Conservation (phyloP, 2,329 filamentous ascomycete genomes). For the Sarocladiaceae sp. region DNA sequence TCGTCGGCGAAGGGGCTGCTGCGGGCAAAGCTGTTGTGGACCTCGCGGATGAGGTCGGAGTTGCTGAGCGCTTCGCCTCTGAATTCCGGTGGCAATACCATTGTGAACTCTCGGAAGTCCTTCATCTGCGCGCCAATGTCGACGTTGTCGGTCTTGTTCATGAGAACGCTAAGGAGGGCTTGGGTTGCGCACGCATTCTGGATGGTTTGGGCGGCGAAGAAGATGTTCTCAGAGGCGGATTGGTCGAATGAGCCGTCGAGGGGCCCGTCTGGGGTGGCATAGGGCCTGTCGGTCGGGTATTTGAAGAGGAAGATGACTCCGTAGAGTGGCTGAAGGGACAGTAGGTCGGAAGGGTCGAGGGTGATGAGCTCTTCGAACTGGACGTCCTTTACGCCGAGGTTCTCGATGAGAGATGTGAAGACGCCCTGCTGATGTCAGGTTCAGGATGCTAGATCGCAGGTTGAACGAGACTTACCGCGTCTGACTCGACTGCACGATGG, state of each 20-base stretch:
- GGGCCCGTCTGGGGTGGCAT: conserved; percentile 51
- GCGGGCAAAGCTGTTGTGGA: conserved; percentile 86
- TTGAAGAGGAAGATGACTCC: conserved; percentile 99
- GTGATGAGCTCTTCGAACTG: conserved; percentile 96
- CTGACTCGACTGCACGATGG: conserved; percentile 65
- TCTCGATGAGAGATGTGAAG: conserved; percentile 92
- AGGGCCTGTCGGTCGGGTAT: conserved; percentile 68
- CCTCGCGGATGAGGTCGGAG: conserved; percentile 63
- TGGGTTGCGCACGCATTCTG: conserved; percentile 98
- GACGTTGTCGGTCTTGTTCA: conserved; percentile 71
- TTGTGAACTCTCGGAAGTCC: conserved; percentile 84
- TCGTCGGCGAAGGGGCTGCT: conserved; percentile 91
- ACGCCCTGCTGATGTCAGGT: conserved; percentile 57
- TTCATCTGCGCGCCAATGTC: conserved; percentile 65
- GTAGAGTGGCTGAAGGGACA: conserved; percentile 70
- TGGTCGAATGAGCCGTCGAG: conserved; percentile 78
- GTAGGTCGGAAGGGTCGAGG: conserved; percentile 70
- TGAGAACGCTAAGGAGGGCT: conserved; percentile 80
- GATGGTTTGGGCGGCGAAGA: conserved; percentile 95
- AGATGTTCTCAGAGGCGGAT: conserved; percentile 61
- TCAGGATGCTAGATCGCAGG: neutral
- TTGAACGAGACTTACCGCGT: conserved; percentile 61
- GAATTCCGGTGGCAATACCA: conserved; percentile 70
- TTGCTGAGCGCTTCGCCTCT: conserved; percentile 56
- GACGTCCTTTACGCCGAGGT: conserved; percentile 82